Evolutionary conservation across 257 asterid species (phyloP).

Genomic region (Thymus quinquecostatus): DNA sequence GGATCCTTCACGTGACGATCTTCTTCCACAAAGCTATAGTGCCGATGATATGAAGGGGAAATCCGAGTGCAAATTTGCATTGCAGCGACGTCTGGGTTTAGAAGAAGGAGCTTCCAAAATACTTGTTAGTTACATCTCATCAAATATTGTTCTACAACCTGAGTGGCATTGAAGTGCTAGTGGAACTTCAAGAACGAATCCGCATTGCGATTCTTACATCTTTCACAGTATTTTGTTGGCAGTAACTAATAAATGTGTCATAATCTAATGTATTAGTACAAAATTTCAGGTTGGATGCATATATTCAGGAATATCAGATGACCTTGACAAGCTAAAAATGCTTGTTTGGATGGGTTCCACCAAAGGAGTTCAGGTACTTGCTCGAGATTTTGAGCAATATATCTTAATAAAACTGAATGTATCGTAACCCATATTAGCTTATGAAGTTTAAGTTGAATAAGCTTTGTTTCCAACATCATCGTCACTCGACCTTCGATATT

Average conservation of each 20-base stretch:
- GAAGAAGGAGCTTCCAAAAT: conserved; percentile 47
- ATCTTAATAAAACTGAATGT: background rate
- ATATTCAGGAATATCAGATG: conserved; percentile 50
- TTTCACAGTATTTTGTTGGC: background rate
- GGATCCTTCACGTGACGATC: conserved; percentile 73
- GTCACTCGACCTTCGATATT: conserved; percentile 12
- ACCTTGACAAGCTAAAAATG: conserved; percentile 57
- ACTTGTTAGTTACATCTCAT: conserved; percentile 54
- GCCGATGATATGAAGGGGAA: conserved; percentile 70
- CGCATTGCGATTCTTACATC: conserved; percentile 9
- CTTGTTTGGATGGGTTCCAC: conserved; percentile 66
- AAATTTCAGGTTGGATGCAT: conserved; percentile 78
- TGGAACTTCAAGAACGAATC: conserved; percentile 1
- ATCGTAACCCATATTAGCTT: conserved; percentile 10
- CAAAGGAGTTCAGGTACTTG: conserved; percentile 65
- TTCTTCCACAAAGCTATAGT: conserved; percentile 62
- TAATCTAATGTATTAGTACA: conserved; percentile 11
- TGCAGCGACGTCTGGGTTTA: conserved; percentile 62
- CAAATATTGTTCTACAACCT: background rate
- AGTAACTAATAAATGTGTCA: background rate
- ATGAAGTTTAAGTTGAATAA: conserved; percentile 14
- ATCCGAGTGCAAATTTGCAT: conserved; percentile 56
- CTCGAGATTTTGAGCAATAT: conserved; percentile 12
- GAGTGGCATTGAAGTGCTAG: conserved; percentile 8
- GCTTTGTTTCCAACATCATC: conserved; percentile 7